Percentiles rank a stretch among this genome's conserved stretches.
phyloP scores from a whole-genome alignment of 2,329 filamentous ascomycete genomes.

The Calonectria crousiana region DNA sequence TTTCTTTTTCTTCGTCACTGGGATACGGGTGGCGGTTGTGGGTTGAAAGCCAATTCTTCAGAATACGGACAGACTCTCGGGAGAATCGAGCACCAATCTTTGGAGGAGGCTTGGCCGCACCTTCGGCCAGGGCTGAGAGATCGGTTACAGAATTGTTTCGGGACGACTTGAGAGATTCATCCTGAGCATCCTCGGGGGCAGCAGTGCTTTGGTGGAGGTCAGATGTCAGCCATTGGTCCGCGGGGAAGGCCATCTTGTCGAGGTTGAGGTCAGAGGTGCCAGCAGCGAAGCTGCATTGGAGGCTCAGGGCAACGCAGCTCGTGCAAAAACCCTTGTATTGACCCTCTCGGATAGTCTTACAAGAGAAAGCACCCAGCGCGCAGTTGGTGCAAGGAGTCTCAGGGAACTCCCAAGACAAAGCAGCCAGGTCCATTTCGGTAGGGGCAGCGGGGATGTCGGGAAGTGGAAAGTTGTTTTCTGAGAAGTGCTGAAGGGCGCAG shows the following conservation, averaged over 20 bases:
- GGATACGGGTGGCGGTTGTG: slow-evolving; percentile 90
- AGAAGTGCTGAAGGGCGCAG: slow-evolving; percentile 70
- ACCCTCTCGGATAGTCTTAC: slow-evolving; percentile 72
- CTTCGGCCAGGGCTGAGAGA: slow-evolving; percentile 42
- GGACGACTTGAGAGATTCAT: slow-evolving; percentile 41
- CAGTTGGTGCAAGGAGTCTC: slow-evolving; percentile 66
- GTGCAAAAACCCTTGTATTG: slow-evolving; percentile 71
- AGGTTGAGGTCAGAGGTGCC: slow-evolving; percentile 50
- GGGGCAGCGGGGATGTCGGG: slow-evolving; percentile 46
- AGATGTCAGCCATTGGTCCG: slow-evolving; percentile 60
- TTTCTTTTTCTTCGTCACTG: slow-evolving; percentile 86
- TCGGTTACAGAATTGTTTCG: slow-evolving; percentile 45
- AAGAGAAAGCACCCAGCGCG: slow-evolving; percentile 64
- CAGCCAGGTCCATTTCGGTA: slow-evolving; percentile 45
- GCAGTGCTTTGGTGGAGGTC: slow-evolving; percentile 57
- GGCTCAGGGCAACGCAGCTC: slow-evolving; percentile 70
- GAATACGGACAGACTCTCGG: slow-evolving; percentile 79
- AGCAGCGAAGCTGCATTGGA: slow-evolving; percentile 68
- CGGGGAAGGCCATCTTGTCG: slow-evolving; percentile 54
- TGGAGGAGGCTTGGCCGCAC: slow-evolving; percentile 53
- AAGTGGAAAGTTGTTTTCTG: slow-evolving; percentile 52
- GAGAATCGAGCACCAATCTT: slow-evolving; percentile 84
- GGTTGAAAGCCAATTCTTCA: slow-evolving; percentile 87
- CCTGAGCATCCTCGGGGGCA: slow-evolving; percentile 40
- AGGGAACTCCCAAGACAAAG: slow-evolving; percentile 55